phyloP scores from a whole-genome alignment of 2,329 filamentous ascomycete species.

The Arachnopeziza araneosa region DNA sequence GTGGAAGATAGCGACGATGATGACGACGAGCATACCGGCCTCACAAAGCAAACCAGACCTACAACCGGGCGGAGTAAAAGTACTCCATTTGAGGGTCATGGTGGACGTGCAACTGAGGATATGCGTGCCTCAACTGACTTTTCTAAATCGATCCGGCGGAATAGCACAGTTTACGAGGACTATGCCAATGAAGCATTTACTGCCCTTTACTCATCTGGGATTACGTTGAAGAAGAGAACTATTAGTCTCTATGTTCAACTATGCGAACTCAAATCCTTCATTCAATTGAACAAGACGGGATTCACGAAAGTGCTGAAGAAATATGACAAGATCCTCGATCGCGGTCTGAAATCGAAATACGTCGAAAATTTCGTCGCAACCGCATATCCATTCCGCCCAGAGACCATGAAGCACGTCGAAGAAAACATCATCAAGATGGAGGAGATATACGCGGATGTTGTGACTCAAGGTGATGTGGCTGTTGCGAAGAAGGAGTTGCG shows the following conservation, averaged over 20 bases:
- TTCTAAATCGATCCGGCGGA: conserved; percentile 50
- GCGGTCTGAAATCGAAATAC: conserved; percentile 71
- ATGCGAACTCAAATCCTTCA: conserved; percentile 92
- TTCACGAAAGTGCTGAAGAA: conserved; percentile 97
- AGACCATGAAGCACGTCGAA: conserved; percentile 66
- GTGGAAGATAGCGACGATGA: conserved; percentile 61
- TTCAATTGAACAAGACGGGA: conserved; percentile 92
- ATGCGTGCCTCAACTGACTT: conserved; percentile 59
- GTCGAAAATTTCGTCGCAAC: conserved; percentile 67
- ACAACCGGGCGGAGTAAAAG: conserved; percentile 29
- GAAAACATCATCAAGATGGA: conserved; percentile 72
- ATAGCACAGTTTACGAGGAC: conserved; percentile 67
- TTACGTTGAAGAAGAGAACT: conserved; percentile 89
- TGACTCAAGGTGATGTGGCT: conserved; percentile 73
- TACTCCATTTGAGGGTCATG: background rate
- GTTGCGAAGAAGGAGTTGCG: conserved; percentile 80
- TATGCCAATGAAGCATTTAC: conserved; percentile 69
- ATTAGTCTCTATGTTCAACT: conserved; percentile 84
- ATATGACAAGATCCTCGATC: conserved; percentile 93
- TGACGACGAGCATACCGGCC: conserved; percentile 52
- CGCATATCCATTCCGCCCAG: conserved; percentile 74
- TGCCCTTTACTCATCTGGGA: conserved; percentile 62
- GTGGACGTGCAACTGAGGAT: conserved; percentile 33
- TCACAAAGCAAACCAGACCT: conserved; percentile 31
- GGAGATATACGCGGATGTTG: conserved; percentile 70